Conservation (phyloP, 805 yeast genomes). For the Scheffersomyces ergatensis region DNA sequence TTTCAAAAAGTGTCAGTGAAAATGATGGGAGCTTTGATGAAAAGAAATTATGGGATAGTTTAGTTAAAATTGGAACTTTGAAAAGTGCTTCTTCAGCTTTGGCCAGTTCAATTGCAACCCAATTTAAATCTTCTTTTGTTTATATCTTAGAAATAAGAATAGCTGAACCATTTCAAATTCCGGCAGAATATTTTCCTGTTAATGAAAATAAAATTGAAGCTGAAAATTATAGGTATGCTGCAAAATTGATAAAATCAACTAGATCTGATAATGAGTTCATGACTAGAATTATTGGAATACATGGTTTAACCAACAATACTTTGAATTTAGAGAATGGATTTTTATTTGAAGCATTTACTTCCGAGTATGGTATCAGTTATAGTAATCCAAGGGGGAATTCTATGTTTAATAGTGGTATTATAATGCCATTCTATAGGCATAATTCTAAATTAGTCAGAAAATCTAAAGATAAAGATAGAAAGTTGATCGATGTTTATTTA, state of each 20-base stretch:
- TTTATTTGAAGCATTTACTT: conserved; percentile 44
- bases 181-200: conserved; percentile 42
- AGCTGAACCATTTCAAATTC: conserved; percentile 44
- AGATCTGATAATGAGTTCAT: conserved; percentile 34
- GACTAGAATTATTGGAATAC: conserved; percentile 46
- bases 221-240: conserved; percentile 40
- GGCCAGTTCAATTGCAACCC: conserved; percentile 32
- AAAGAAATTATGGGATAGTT: conserved; percentile 30
- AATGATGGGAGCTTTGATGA: conserved; percentile 5
- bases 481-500: conserved; percentile 41
- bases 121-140: conserved; percentile 40
- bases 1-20: conserved; percentile 3
- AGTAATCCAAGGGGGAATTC: conserved; percentile 25
- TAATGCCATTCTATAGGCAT: conserved; percentile 51
- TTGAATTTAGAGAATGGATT: conserved; percentile 30
- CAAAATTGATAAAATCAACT: conserved; percentile 26
- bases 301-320: conserved; percentile 20
- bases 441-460: conserved; percentile 44
- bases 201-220: conserved; percentile 40
- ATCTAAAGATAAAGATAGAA: conserved; percentile 9
- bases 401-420: conserved; percentile 45
- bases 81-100: conserved; percentile 43
- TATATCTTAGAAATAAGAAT: conserved; percentile 52
- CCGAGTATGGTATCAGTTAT: conserved; percentile 53
- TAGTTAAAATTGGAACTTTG: conserved; percentile 36